Evolutionary conservation across 371 early-diverging fungal species (phyloP).

Genomic region (Gilbertella persicaria): DNA sequence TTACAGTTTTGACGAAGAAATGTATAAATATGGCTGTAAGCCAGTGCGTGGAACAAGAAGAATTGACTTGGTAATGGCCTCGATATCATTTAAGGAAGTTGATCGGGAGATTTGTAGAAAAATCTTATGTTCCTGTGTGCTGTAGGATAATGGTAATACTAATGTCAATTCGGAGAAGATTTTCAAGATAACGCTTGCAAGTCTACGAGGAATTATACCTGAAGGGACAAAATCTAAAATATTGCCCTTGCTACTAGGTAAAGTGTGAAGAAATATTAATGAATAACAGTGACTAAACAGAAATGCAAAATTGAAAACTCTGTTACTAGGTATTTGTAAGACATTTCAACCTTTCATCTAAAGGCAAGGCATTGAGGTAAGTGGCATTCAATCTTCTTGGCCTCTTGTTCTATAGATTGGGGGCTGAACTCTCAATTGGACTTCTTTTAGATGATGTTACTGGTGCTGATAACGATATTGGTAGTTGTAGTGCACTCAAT

Average conservation of each 20-base stretch:
- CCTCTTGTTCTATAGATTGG: conserved; percentile 14
- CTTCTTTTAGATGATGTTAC: conserved; percentile 8
- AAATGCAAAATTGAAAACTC: conserved; percentile 13
- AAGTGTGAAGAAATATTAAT: conserved; percentile 17
- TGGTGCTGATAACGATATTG: conserved; percentile 1
- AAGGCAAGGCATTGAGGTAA: conserved; percentile 9
- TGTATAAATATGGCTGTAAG: conserved; percentile 12
- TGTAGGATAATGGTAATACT: conserved; percentile 12
- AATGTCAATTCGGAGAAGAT: conserved; percentile 14
- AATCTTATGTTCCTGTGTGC: conserved; percentile 8
- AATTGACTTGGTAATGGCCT: conserved; percentile 12
- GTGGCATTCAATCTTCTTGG: conserved; percentile 11
- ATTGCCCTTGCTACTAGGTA: conserved; percentile 17
- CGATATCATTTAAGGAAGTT: conserved; percentile 12
- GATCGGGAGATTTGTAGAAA: conserved; percentile 14
- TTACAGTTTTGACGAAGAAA: conserved; percentile 17
- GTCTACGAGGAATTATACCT: conserved; percentile 15
- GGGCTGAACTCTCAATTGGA: conserved; percentile 4
- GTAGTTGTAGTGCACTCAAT: neutral
- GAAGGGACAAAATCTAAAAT: conserved; percentile 11
- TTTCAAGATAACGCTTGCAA: conserved; percentile 2
- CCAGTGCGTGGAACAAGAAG: conserved; percentile 10
- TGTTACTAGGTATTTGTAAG: conserved; percentile 13
- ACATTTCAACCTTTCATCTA: conserved; percentile 11
- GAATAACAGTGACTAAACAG: conserved; percentile 8